Base-by-base conservation (phyloP, 2,329 filamentous ascomycete genomes). In the Plectosphaerella sp. region DNA sequence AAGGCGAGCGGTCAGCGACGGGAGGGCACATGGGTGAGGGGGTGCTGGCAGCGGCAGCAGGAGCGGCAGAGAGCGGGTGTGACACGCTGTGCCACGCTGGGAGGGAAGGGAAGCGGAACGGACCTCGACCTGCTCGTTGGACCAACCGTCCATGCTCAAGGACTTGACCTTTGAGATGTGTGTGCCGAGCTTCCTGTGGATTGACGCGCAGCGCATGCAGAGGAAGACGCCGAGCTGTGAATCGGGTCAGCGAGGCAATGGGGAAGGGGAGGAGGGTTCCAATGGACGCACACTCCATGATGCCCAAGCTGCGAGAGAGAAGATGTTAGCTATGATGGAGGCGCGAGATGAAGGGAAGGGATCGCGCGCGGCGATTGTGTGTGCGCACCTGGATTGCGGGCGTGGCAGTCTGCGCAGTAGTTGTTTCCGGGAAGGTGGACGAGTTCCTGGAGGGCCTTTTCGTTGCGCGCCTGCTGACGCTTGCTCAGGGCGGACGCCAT, bases 131-230 rank as follows among this genome's bases (percentile, higher is more conserved):
- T 99, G 94, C 55, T 97, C 94, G 64, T 87, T 87, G 47, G 89
- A 86, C 94, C 94, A 99, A 60, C 88, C 94, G 72, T 99, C 94
- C 92, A 99, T 97, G 70, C 89, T 97, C 73, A 99, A 72, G 37
- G 92, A 97, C 72, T 99, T 99, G 76, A 99, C 91, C 71, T 99
- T 99, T 59, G 92, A 97, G 57, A 99, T 91, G 71, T 99, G 94
- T 41, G 94, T 97, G 56, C 94, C 94, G 64, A 99, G 78, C 73
- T 97, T 97, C 65, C 94, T 89, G 75, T 99, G 94, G 64, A 97
- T 82, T 51, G 91, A 83, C 50, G 92, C 94, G 77, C 94, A 99
- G 67, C 94, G 90, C 89, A 99, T 95, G 74, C 94, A 99, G 48
- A 99, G 78, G 68, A 99, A 99, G 58, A 97, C 84, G 54, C 94